Percentiles rank a stretch among this genome's conserved stretches.
phyloP scores from a whole-genome alignment of 345 rosid genomes.

The thale cress (Arabidopsis thaliana) region TAIR10.1 NC_003071.7:11583501-11584000 shows the following conservation, averaged over 20 bases:
- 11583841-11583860: conserved; percentile 12
- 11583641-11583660: conserved; percentile 18
- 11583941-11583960: conserved; percentile 99
- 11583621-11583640: background rate
- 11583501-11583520: conserved; percentile 92
- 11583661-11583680: conserved; percentile 14
- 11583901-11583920: conserved; percentile 94
- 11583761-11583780: conserved; percentile 22
- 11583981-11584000: conserved; percentile 98
- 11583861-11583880: conserved; percentile 60
- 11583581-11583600: conserved; percentile 84
- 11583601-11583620: conserved; percentile 54
- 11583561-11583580: conserved; percentile 90
- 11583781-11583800: conserved; percentile 29
- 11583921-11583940: conserved; percentile 93
- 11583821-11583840: background rate
- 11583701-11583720: conserved; percentile 22
- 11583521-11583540: conserved; percentile 96
- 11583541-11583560: conserved; percentile 98
- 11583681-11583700: conserved; percentile 7
- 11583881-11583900: conserved; percentile 87
- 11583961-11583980: conserved; percentile 99
- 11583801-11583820: conserved; percentile 18
- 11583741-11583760: conserved; percentile 18
- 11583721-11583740: conserved; percentile 17